Evolutionary conservation across 1,284 basidiomycete species (phyloP).

Genomic region (Cryptococcus maquisensis): DNA sequence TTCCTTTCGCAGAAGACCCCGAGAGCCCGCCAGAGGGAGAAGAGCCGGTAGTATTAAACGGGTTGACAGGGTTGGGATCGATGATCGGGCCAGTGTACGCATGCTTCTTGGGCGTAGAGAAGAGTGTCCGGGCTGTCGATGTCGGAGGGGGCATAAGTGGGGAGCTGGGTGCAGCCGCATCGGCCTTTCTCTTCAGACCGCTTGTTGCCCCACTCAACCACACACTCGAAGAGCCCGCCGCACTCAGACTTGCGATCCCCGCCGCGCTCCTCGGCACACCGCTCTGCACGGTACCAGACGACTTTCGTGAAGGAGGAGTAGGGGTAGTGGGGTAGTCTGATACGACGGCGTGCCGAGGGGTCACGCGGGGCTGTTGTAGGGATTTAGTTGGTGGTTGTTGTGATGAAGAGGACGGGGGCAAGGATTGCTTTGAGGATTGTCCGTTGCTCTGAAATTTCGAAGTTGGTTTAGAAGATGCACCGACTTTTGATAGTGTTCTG

Average conservation of each 20-base stretch:
- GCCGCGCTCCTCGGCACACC: neutral
- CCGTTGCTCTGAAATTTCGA: neutral
- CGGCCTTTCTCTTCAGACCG: constrained; percentile 9
- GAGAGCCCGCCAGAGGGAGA: neutral
- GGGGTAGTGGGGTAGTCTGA: constrained; percentile 32
- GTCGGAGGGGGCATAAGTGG: neutral
- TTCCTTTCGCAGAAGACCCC: neutral
- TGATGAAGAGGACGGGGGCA: constrained; percentile 2
- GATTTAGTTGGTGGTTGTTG: neutral
- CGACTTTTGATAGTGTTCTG: constrained; percentile 68
- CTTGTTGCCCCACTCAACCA: neutral
- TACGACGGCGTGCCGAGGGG: constrained; percentile 16
- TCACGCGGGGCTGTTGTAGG: constrained; percentile 7
- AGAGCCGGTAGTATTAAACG: constrained; percentile 25
- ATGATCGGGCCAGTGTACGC: constrained; percentile 34
- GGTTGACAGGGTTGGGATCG: constrained; percentile 42
- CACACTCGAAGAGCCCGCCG: neutral
- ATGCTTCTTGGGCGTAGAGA: constrained; percentile 29
- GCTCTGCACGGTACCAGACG: neutral
- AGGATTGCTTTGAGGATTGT: constrained; percentile 1
- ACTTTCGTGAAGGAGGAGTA: constrained; percentile 26
- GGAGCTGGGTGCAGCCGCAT: neutral
- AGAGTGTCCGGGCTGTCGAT: constrained; percentile 8
- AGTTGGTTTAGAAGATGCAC: constrained; percentile 9
- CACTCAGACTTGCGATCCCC: neutral